Base-by-base conservation (phyloP, 208 protist species). In the Endotrypanum monterogeii region DNA sequence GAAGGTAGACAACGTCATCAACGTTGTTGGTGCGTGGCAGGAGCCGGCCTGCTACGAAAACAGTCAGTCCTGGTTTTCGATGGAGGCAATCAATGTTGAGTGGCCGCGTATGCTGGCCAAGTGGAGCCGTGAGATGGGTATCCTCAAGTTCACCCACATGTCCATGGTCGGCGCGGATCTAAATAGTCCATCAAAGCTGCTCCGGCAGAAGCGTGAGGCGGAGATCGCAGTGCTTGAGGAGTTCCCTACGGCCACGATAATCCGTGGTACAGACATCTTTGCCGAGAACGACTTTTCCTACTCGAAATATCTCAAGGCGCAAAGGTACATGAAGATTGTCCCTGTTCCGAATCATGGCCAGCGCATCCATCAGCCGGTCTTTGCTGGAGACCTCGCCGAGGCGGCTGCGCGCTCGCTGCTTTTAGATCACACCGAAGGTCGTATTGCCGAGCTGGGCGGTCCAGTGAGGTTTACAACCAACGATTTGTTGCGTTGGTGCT, bases 1-100 rank as follows among this genome's bases (percentile, higher is more conserved):
- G 76, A 96, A 96, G 74, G 92, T 96, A 20, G 91, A 96, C 72
- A 80, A 85, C 66, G 82, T 85, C 37, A 76, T 85, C 44, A 97
- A 97, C 81, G 87, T 85, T 50, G 82, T 97, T 14, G 93, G 93
- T 9, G 89, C 88, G 62, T 97, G 90, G 90, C 93, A 97, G 83
- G 90, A 97, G 82, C 93, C 93, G 18, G 71, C 88, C 37, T 80
- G 88, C 67, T 97, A 97, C 72, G 89, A 95, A 75, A 88, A 97
- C 72, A 94, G 93, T 65, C 90, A 97, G 76, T 97, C 90, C 52
- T 97, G 93, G 93, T 97, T 94, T 70, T 94, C 90, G 20, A 97
- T 94, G 90, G 93, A 95, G 79, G 90, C 90, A 30, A 86, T 97
- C 61, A 97, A 97, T 70, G 93, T 97, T 54, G 90, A 97, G 84